Conservation (phyloP, 257 asterid species). For the Apocynum venetum region DNA sequence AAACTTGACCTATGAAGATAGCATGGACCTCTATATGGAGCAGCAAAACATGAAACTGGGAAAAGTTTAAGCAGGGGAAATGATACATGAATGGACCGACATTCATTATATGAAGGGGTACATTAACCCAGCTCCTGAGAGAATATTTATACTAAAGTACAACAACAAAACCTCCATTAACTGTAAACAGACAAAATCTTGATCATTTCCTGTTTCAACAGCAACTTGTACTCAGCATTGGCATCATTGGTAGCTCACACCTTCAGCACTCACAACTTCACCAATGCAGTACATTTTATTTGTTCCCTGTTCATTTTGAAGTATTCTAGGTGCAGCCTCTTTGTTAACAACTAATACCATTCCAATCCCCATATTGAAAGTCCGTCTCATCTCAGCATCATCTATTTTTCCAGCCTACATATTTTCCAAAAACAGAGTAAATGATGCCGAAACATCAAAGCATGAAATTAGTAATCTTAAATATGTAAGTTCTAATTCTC, state of each 20-base stretch:
- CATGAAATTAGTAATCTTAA: not conserved
- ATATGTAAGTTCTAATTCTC: not conserved
- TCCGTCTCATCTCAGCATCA: constrained; percentile 76
- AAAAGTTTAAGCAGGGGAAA: too few relatives aligned
- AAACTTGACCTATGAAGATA: too few relatives aligned
- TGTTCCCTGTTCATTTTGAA: constrained; percentile 31
- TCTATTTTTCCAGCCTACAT: constrained; percentile 75
- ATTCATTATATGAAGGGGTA: too few relatives aligned
- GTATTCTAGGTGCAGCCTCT: constrained; percentile 57
- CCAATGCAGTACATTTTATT: constrained; percentile 43
- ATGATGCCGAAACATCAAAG: not conserved
- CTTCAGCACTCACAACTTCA: constrained; percentile 59
- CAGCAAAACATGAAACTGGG: too few relatives aligned
- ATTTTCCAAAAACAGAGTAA: not conserved
- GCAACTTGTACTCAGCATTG: not conserved
- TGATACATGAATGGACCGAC: too few relatives aligned
- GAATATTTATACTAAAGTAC: too few relatives aligned
- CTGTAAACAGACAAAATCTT: not conserved
- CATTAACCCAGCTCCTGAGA: too few relatives aligned
- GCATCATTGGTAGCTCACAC: constrained; percentile 48
- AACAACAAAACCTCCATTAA: not conserved
- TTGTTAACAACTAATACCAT: constrained; percentile 80
- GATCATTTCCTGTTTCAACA: not conserved
- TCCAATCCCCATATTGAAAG: constrained; percentile 95
- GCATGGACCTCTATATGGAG: too few relatives aligned